Base-by-base conservation (phyloP, 306 rosid genomes). In the Cicer cuneatum region DNA sequence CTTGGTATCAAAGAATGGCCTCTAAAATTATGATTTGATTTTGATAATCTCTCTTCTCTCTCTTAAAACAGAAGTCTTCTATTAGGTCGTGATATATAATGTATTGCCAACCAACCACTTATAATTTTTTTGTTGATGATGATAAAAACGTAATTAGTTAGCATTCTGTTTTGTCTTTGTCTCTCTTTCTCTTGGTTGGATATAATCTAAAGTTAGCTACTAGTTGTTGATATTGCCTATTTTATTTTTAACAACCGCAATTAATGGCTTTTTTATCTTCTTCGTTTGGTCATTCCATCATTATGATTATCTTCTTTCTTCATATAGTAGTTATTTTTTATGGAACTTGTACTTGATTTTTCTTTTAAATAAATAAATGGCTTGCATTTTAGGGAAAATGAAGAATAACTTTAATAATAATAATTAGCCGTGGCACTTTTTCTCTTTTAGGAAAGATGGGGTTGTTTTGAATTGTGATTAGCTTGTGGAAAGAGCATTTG, bases 151-250 rank as follows among this genome's bases (percentile, higher is more conserved):
- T 84, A 81, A 84, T 74, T 70, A 74, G 66, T 78, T 84, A 81
- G 83, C 85, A 82, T 83, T 79, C 75, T 48, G 84, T 87, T 74
- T 81, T 86, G 66, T 60, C 69, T 38, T 62, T 46, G 38, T 77
- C 38, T 64, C 63, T 59, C 45, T 56, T 66, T 79, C 42, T 59
- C 84, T 80, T 83, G 68, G 89, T 84, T 85, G 82, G 83, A 74
- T 78, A 76, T 82, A 75, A 78, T 78, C 80, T 68, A 74, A 83
- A 81, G 83, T 84, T 84, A 83, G 85, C 80, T 81, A 64, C 45
- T 24, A 73, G 76, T 72, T 81, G 80, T 51, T 58, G 86, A 80
- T 81, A 78, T 82, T 82, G 33, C 76, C 76, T 69, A 43, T 79
- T 76, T 47, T 70, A 29, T 76, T 58, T 63, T 57, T 63, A 40